Evolutionary conservation across 2,329 filamentous ascomycete species (phyloP), one percentile per base, ranked within the genome.

Genomic region (Bipolaris zeicola): DNA sequence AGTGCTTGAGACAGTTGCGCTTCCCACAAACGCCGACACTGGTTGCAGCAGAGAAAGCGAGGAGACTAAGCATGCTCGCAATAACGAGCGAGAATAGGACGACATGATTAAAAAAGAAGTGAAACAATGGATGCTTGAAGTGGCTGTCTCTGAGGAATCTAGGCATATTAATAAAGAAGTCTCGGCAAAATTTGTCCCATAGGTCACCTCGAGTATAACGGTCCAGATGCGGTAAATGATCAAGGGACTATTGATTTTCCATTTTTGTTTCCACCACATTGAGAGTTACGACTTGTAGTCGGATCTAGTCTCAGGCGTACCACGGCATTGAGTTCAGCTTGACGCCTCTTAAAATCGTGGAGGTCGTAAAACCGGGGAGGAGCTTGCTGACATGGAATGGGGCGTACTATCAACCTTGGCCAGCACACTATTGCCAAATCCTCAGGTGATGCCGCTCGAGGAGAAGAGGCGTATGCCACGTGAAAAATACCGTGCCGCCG

Each of bases 1-100:
- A 28, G 83, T 86, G 61, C 72, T 75, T 20, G 68, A 72, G 24
- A 75, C 65, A 3, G 69, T 72, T 11, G 66, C 70, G 28, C 65
- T 61, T 20, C 61, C 60, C 38, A 71, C 52, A 20, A 67, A 65
- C 31, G 68, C 68, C 14, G 54, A 65, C 22, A 57, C 62, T 33
- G 54, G 26, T 22, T 54, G 61, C 11, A 60, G 50, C 46, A 66
- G 48, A 48, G 66, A 51, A 24, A 69, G 39, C n/a, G 61, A 67
- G 20, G 66, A 62, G 38, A 72, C 52, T 16, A 68, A 58, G 52
- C 60, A 69, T 41, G 63, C 61, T 50, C 69, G 59, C 58, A 71
- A 41, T 50, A 65, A 67, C 18, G 63, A 64, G 55, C 60, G 47
- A 50, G 64, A 61, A 26, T 61, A 68, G 52, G 55, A 62, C 53